Evolutionary conservation across 805 yeast genomes (phyloP), one percentile per base, ranked within the genome.

Genomic region (Diddensiella transvaalensis): DNA sequence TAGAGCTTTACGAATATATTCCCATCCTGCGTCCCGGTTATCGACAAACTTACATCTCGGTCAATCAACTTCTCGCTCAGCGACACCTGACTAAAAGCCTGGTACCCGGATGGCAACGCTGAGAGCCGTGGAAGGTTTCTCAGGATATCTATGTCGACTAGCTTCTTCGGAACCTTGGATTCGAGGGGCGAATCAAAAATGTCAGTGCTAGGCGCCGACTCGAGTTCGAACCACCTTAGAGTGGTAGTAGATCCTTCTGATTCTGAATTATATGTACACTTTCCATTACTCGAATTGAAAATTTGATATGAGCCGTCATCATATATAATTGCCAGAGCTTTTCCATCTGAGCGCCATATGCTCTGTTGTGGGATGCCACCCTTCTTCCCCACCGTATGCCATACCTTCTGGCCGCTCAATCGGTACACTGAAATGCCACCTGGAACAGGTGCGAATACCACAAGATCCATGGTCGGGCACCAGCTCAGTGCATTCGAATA

Each of bases 351-450:
- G 29, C 66, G 56, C 76, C 77, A 74, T 1, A 51, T 44, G 3
- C 62, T 30, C 41, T 30, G 40, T 22, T 24, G 29, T 11, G 49
- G 51, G 48, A 53, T 10, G 42, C 40, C 23, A 0, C 51, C 52
- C 2, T 50, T 47, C 3, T 63, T 62, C 44, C 70, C 64, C 40
- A 70, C 68, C 22, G 75, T 64, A 13, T 78, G 70, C 71, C 79
- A 79, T 3, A 79, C 76, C 18, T 76, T 56, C 50, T 75, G 76
- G 1, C 82, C 83, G 49, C 74, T 76, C 37, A 73, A 62, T 42
- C 87, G 72, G 53, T 75, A 78, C 6, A 81, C 72, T 68, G 78
- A 70, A 3, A 80, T 61, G 48, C 82, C 85, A 63, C 77, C 65
- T 6, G 46, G 51, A 23, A 61, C 60, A 6, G 79, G 68, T 1